Evolutionary conservation across 495 filamentous ascomycete genomes (phyloP).

Genomic region (Aspergillus cristatus): DNA sequence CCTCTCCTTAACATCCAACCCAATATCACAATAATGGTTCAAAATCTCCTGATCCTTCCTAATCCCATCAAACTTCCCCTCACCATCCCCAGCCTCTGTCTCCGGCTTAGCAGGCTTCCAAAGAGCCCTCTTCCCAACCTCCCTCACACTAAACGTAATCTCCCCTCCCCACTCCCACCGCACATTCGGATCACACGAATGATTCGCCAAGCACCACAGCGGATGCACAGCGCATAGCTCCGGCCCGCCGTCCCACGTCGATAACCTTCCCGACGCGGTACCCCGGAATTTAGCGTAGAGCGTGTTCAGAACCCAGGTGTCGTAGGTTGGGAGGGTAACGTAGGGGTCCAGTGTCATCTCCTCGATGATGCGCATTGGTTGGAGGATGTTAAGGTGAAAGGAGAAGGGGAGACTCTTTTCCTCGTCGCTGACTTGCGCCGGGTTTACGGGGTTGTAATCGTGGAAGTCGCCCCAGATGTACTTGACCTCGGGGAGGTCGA

Average conservation of each 20-base stretch:
- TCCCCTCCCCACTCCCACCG: constrained; percentile 86
- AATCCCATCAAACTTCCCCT: constrained; percentile 40
- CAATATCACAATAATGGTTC: constrained; percentile 91
- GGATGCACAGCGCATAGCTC: constrained; percentile 74
- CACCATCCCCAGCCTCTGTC: constrained; percentile 1
- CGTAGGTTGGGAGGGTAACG: constrained; percentile 50
- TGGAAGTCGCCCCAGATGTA: constrained; percentile 91
- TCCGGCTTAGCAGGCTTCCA: constrained; percentile 22
- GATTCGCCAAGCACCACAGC: constrained; percentile 76
- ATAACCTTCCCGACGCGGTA: constrained; percentile 76
- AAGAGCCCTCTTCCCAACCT: constrained; percentile 31
- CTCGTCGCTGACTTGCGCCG: background rate
- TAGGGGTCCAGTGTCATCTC: constrained; percentile 90
- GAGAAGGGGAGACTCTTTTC: constrained; percentile 62
- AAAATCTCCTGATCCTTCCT: constrained; percentile 72
- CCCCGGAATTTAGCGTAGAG: constrained; percentile 89
- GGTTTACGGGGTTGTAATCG: constrained; percentile 18
- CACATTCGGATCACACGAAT: constrained; percentile 90
- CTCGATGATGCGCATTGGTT: constrained; percentile 74
- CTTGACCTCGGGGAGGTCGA: constrained; percentile 75
- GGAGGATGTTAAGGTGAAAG: constrained; percentile 75
- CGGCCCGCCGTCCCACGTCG: constrained; percentile 59
- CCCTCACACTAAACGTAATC: constrained; percentile 56
- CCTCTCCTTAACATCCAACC: constrained; percentile 63
- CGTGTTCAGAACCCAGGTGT: constrained; percentile 91